Evolutionary conservation across 176 grass and related monocot species (phyloP), one percentile per base, ranked within the genome.

Genomic region (Rhynchospora tenuis): DNA sequence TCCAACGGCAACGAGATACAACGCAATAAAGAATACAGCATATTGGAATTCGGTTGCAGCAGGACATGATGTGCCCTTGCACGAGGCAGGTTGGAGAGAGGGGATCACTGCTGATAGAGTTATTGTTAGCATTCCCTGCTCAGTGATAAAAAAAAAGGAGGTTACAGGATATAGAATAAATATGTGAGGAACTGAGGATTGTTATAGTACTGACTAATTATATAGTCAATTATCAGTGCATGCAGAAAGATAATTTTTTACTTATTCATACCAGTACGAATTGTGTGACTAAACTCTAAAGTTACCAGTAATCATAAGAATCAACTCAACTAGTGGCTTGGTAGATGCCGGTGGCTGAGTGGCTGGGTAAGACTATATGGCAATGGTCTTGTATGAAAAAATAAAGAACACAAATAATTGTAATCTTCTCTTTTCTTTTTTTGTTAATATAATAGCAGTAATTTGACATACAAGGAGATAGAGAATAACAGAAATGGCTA

Each of bases 1-100:
- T 28, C 96, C 96, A 60, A 95, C 4, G 1, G 93, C 94, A 24
- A 95, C 51, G 85, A 98, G 84, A 86, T 95, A 98, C 44, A 98
- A 65, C 7, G 89, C 55, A 31, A 73, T 68, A 81, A 95, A 95
- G 69, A 98, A 88, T 57, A 95, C 74, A 82, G 90, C 86, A 87
- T 93, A 87, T 59, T 95, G 91, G 79, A 88, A 63, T 73, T 80
- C 87, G 64, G 88, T 91, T 75, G 96, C 93, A 72, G 93, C 56
- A 84, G 89, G 89, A 64, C 92, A 98, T 13, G 86, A 91, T 38
- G 45, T 75, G 81, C 87, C 92, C 73, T 88, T 84, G 74, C 95
- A 98, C 14, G 91, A 2, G 3, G 88, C 57, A 27, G 95, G 92
- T 76, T 10, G 89, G 51, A 98, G 73, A 13, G 89, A 93, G 42